Evolutionary conservation across 2,329 filamentous ascomycete genomes (phyloP).

Genomic region (Aspergillus melleus): DNA sequence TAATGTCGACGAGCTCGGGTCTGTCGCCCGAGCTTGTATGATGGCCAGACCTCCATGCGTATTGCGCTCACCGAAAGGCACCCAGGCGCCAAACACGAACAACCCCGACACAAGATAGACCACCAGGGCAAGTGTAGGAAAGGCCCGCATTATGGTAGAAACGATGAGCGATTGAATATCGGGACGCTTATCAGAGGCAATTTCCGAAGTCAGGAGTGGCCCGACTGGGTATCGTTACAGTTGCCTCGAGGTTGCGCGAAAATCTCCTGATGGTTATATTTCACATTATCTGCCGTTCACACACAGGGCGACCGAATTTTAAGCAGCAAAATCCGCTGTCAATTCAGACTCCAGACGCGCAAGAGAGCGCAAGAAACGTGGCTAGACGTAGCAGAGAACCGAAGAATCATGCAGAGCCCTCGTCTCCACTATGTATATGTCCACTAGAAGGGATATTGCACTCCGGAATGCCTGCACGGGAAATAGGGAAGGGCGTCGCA

Average conservation of each 20-base stretch:
- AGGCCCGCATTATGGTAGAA: slow-evolving; percentile 15
- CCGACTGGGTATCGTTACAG: neutral
- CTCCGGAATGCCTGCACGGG: slow-evolving; percentile 5
- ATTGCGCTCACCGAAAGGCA: slow-evolving; percentile 11
- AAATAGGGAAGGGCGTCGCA: slow-evolving; percentile 1
- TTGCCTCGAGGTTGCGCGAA: neutral
- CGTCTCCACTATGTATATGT: slow-evolving; percentile 16
- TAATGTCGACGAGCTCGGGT: slow-evolving; percentile 15
- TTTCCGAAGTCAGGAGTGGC: neutral
- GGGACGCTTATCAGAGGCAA: neutral
- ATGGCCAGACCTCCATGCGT: slow-evolving; percentile 3
- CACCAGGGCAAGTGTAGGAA: slow-evolving; percentile 11
- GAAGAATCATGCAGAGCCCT: neutral
- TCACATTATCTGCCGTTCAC: neutral
- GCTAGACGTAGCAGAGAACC: slow-evolving; percentile 3
- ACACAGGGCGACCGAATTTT: neutral
- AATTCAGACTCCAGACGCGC: slow-evolving; percentile 2
- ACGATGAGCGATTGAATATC: neutral
- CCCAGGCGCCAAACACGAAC: slow-evolving; percentile 13
- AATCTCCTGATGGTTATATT: neutral
- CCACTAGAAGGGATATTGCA: neutral
- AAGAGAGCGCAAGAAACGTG: slow-evolving; percentile 16
- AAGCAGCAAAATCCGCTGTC: slow-evolving; percentile 1
- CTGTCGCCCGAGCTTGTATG: slow-evolving; percentile 10
- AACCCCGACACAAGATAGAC: slow-evolving; percentile 14